Conservation (phyloP, 2,329 filamentous ascomycete genomes). For the Keithomyces neogunnii region DNA sequence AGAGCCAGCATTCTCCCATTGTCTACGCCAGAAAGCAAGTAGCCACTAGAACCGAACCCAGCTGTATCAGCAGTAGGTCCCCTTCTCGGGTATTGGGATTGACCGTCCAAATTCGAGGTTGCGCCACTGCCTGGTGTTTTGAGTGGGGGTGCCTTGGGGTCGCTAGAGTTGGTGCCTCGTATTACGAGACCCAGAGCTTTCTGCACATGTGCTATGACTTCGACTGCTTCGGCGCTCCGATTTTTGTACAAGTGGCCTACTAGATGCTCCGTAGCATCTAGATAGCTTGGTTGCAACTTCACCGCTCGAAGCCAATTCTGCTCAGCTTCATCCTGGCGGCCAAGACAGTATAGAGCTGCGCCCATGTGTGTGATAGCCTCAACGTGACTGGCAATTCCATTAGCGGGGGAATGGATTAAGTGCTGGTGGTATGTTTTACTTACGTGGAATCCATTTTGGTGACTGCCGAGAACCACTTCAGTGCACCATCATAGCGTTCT, state of each 20-base stretch:
- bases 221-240: conserved; percentile 74
- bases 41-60: conserved; percentile 47
- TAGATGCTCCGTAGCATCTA: conserved; percentile 92
- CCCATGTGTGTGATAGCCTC: conserved; percentile 93
- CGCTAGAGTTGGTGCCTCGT: neutral
- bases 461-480: conserved; percentile 65
- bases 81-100: neutral
- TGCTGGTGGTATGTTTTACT: conserved; percentile 21
- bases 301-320: conserved; percentile 80
- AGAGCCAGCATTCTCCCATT: conserved; percentile 91
- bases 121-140: neutral
- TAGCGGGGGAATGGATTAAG: conserved; percentile 18
- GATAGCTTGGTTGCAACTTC: conserved; percentile 73
- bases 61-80: conserved; percentile 4
- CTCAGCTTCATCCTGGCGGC: conserved; percentile 76
- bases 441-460: conserved; percentile 47
- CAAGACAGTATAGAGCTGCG: conserved; percentile 77
- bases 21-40: conserved; percentile 73
- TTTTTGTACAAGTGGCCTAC: conserved; percentile 82
- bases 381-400: conserved; percentile 54
- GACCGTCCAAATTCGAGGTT: neutral
- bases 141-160: neutral
- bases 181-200: conserved; percentile 44
- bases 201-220: conserved; percentile 81
- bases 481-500: conserved; percentile 70